Conservation (phyloP, 495 filamentous ascomycete species). For the Letharia lupina region DNA sequence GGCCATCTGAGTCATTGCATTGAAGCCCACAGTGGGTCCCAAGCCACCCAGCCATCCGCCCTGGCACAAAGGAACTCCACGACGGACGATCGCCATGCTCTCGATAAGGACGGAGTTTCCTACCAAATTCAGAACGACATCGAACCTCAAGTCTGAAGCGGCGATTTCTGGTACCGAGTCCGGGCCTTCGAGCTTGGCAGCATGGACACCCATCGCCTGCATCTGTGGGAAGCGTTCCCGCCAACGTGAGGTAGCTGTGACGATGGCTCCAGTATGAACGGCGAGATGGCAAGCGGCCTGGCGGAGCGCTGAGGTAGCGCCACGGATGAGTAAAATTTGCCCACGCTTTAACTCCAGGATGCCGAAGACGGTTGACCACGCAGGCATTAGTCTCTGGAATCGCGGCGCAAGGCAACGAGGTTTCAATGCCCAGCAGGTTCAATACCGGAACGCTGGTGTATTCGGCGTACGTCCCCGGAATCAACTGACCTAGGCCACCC, state of each 20-base stretch:
- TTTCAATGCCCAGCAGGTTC: neutral
- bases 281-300: conserved; percentile 40
- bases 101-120: neutral
- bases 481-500: neutral
- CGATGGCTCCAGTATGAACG: conserved; percentile 33
- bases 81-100: neutral
- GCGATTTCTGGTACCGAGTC: neutral
- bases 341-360: neutral
- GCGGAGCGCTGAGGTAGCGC: conserved; percentile 38
- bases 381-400: neutral
- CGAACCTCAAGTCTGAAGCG: neutral
- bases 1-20: neutral
- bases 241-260: conserved; percentile 36
- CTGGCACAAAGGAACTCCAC: neutral
- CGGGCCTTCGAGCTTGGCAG: neutral
- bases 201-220: neutral
- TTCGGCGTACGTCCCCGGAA: neutral
- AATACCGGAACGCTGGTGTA: neutral
- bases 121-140: neutral
- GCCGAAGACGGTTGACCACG: neutral
- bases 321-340: conserved; percentile 30
- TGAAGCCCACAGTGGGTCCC: neutral
- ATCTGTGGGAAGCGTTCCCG: conserved; percentile 22
- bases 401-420: neutral
- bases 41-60: neutral